These are phyloP conservation scores for Chlamydomonas incerta DNA, from an alignment of 139 green algal genomes.

Conservation along the genomic window DNA sequence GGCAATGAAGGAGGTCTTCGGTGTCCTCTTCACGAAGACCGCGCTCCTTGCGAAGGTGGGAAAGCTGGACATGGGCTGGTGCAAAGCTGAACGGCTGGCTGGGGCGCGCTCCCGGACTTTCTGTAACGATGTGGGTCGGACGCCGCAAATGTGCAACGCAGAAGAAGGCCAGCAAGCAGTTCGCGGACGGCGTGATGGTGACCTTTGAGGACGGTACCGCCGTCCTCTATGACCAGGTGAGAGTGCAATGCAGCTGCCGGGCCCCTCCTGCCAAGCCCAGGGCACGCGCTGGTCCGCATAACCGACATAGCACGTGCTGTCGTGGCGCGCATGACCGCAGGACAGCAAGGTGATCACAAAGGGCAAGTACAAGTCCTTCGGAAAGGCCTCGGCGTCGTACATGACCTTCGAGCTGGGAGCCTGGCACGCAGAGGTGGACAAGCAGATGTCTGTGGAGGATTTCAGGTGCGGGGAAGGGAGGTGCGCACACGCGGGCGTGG, in stretches of 20 bases:
- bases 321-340: slow-evolving; percentile 12
- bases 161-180: slow-evolving; percentile 56
- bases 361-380: slow-evolving; percentile 48
- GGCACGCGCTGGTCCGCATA: no score
- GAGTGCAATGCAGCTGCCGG: neutral
- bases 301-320: no score
- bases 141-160: neutral
- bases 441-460: slow-evolving; percentile 43
- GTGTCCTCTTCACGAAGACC: slow-evolving; percentile 59
- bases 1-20: slow-evolving; percentile 9
- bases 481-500: no score
- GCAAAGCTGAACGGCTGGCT: no score
- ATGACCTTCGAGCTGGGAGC: slow-evolving; percentile 59
- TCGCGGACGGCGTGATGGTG: slow-evolving; percentile 64
- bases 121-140: neutral
- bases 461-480: no score
- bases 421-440: slow-evolving; percentile 74
- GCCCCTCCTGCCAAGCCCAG: no score
- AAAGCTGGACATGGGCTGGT: neutral
- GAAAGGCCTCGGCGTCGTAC: neutral
- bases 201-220: slow-evolving; percentile 42
- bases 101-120: no score
- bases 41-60: slow-evolving; percentile 46
- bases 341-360: slow-evolving; percentile 68
- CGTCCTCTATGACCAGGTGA: slow-evolving; percentile 44